Evolutionary conservation across 495 filamentous ascomycete species (phyloP).

Genomic region (Trichocladium antarcticum): DNA sequence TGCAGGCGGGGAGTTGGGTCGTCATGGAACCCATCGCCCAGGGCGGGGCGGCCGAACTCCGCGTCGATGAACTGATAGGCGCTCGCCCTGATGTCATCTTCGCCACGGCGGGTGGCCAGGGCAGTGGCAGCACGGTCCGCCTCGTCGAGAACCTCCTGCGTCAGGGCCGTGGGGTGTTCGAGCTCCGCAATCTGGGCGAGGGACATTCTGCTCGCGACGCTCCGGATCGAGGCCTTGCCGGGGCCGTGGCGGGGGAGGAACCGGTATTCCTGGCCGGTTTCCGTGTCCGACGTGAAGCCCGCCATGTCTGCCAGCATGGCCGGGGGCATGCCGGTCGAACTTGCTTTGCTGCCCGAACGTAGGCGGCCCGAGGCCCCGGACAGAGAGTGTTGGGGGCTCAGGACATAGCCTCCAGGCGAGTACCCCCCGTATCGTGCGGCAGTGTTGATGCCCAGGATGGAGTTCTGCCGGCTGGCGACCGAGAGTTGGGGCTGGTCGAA

Average conservation of each 20-base stretch:
- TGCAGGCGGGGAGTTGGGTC: conserved; percentile 18
- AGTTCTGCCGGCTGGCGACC: conserved; percentile 49
- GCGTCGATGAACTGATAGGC: conserved; percentile 26
- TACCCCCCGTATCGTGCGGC: conserved; percentile 59
- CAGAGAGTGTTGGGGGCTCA: conserved; percentile 55
- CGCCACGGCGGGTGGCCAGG: conserved; percentile 22
- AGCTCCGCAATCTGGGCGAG: conserved; percentile 38
- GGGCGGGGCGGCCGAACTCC: conserved; percentile 15
- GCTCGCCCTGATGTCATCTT: conserved; percentile 24
- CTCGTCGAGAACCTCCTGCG: conserved; percentile 34
- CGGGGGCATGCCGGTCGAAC: conserved; percentile 20
- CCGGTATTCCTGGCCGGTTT: conserved; percentile 26
- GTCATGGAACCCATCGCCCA: conserved; percentile 6
- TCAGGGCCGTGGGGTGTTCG: conserved; percentile 33
- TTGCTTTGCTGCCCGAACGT: conserved; percentile 47
- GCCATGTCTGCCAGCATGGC: conserved; percentile 4
- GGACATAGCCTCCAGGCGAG: conserved; percentile 53
- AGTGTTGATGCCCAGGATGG: conserved; percentile 56
- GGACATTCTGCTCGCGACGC: conserved; percentile 34
- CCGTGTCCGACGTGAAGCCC: conserved; percentile 14
- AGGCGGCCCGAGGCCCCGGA: conserved; percentile 43
- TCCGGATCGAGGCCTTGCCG: conserved; percentile 37
- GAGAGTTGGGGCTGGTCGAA: conserved; percentile 26
- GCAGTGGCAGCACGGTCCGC: conserved; percentile 29
- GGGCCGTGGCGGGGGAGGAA: conserved; percentile 35